A percentile compares a stretch with the other conserved stretches of the same genome.
Evolutionary conservation across 345 rosid genomes (phyloP).

Genomic region (Corchorus capsularis): DNA sequence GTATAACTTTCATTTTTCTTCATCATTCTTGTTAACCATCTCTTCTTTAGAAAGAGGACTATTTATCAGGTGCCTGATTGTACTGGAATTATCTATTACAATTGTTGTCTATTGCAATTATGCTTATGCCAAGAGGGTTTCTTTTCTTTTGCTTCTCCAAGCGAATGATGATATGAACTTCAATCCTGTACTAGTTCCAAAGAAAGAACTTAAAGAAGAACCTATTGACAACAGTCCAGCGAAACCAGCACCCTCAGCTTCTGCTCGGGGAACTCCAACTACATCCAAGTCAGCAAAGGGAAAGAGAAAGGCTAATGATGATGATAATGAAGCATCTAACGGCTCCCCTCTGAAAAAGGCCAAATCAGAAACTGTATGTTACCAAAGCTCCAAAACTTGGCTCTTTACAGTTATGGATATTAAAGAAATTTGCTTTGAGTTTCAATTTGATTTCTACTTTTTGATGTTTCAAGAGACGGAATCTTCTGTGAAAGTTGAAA

Average conservation of each 20-base stretch:
- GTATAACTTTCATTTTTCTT: too few species aligned
- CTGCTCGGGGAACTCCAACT: slow-evolving; percentile 71
- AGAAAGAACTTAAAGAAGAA: slow-evolving; percentile 76
- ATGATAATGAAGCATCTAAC: slow-evolving; percentile 63
- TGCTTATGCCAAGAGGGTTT: background rate
- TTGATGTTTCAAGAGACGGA: slow-evolving; percentile 49
- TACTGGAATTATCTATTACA: too few species aligned
- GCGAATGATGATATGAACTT: slow-evolving; percentile 64
- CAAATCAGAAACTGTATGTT: slow-evolving; percentile 79
- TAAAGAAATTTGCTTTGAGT: background rate
- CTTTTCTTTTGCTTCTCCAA: slow-evolving; percentile 34
- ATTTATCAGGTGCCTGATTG: too few species aligned
- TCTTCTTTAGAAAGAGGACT: background rate
- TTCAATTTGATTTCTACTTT: background rate
- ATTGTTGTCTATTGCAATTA: background rate
- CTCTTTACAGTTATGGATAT: background rate
- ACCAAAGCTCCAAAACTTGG: slow-evolving; percentile 2
- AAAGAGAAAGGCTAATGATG: slow-evolving; percentile 76
- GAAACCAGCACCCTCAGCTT: slow-evolving; percentile 60
- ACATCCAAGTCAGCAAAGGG: slow-evolving; percentile 77
- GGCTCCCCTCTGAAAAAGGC: slow-evolving; percentile 71
- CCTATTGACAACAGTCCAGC: slow-evolving; percentile 66
- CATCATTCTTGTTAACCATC: background rate
- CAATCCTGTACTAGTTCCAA: slow-evolving; percentile 55
- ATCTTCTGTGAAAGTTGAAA: slow-evolving; percentile 54